Conservation (phyloP, 2,329 filamentous ascomycete genomes). For the Dactylonectria macrodidyma region DNA sequence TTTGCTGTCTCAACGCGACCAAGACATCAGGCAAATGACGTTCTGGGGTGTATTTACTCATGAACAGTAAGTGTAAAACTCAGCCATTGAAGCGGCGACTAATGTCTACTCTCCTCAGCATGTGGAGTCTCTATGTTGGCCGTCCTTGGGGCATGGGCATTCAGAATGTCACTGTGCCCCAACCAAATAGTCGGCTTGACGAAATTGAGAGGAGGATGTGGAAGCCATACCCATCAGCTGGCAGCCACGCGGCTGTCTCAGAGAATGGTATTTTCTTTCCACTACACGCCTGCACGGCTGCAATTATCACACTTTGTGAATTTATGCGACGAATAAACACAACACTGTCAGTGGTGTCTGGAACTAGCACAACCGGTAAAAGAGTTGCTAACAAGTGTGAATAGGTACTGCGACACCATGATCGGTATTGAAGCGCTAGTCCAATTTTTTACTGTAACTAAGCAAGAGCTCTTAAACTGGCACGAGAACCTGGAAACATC, state of each 20-base stretch:
- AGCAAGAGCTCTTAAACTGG: slow-evolving; percentile 16
- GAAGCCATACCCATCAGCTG: slow-evolving; percentile 15
- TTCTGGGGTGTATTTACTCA: slow-evolving; percentile 40
- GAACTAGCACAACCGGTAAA: no score
- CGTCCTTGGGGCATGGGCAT: slow-evolving; percentile 38
- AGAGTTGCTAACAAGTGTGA: background rate
- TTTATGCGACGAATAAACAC: slow-evolving; percentile 37
- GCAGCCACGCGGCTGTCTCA: background rate
- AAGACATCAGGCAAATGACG: slow-evolving; percentile 29
- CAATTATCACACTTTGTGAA: slow-evolving; percentile 30
- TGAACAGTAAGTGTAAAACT: slow-evolving; percentile 12
- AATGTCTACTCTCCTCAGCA: slow-evolving; percentile 10
- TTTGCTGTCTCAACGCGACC: slow-evolving; percentile 23
- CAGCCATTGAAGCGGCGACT: no score
- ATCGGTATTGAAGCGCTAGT: slow-evolving; percentile 3
- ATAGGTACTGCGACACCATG: slow-evolving; percentile 18
- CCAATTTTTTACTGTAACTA: slow-evolving; percentile 15
- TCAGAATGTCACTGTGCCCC: slow-evolving; percentile 33
- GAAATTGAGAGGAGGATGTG: slow-evolving; percentile 5
- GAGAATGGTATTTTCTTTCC: slow-evolving; percentile 11
- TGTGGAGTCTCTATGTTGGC: slow-evolving; percentile 38
- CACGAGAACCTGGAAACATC: slow-evolving; percentile 5
- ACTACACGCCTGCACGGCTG: slow-evolving; percentile 12
- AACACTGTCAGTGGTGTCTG: slow-evolving; percentile 31
- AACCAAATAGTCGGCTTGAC: slow-evolving; percentile 9